Evolutionary conservation across 345 rosid species (phyloP).

Genomic region (sweet orange (Citrus sinensis)): DNA sequence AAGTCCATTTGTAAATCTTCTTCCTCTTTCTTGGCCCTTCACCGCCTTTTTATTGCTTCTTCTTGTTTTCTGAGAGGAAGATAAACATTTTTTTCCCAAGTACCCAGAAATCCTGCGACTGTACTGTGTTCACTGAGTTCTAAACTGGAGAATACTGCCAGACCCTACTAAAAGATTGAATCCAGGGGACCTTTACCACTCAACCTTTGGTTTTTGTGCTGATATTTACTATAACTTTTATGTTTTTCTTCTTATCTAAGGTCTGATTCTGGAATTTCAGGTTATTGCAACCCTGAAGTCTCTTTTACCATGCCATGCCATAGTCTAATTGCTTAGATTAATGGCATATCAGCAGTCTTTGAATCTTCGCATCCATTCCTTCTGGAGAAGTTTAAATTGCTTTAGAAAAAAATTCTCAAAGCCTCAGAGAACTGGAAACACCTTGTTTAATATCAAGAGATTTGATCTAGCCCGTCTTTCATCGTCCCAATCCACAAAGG

Average conservation of each 20-base stretch:
- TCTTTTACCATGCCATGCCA: not conserved
- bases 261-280: not conserved
- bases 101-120: not conserved
- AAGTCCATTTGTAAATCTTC: too few relatives aligned
- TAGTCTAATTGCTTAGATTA: slow-evolving; percentile 7
- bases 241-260: not conserved
- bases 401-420: slow-evolving; percentile 15
- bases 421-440: slow-evolving; percentile 8
- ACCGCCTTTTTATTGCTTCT: not conserved
- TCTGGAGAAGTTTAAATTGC: slow-evolving; percentile 18
- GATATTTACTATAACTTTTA: not conserved
- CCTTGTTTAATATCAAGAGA: not conserved
- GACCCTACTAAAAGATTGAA: not conserved
- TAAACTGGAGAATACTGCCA: not conserved
- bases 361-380: slow-evolving; percentile 13
- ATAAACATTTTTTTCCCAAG: not conserved
- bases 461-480: not conserved
- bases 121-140: not conserved
- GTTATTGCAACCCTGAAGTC: not conserved
- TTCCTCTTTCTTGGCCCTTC: not conserved
- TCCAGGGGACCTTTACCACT: not conserved
- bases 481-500: slow-evolving; percentile 6
- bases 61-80: not conserved
- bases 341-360: slow-evolving; percentile 25
- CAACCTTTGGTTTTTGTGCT: not conserved